Evolutionary conservation across 139 green algal species (phyloP).

Genomic region (Pleodorina starrii): DNA sequence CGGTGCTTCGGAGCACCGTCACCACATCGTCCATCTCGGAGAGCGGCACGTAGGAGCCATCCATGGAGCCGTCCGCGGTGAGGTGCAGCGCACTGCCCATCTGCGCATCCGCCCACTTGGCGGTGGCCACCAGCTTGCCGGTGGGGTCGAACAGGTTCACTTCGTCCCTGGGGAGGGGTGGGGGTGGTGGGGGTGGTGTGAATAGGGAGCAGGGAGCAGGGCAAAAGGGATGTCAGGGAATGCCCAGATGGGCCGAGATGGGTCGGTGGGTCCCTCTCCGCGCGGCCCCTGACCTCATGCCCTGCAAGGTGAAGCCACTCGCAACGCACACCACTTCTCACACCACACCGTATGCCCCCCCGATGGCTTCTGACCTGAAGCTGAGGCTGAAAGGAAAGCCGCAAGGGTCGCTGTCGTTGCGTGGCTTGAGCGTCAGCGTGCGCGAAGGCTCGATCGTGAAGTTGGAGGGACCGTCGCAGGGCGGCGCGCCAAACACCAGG

Average conservation of each 20-base stretch:
- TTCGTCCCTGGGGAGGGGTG: conserved; percentile 48
- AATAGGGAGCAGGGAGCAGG: no score
- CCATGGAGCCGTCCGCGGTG: conserved; percentile 36
- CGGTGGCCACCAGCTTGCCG: conserved; percentile 35
- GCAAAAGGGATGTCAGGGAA: no score
- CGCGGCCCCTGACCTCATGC: no score
- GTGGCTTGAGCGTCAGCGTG: conserved; percentile 50
- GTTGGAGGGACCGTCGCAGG: conserved; percentile 56
- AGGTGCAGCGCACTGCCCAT: conserved; percentile 40
- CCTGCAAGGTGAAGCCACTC: no score
- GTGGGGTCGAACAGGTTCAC: conserved; percentile 57
- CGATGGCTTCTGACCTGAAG: conserved; percentile 54
- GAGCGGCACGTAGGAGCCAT: conserved; percentile 50
- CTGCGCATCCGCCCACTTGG: conserved; percentile 53
- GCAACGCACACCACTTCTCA: no score
- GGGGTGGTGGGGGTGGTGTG: no score
- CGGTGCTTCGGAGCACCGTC: conserved; percentile 60
- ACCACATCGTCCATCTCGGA: conserved; percentile 59
- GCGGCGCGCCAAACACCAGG: conserved; percentile 33
- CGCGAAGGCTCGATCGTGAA: conserved; percentile 56
- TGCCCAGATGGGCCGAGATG: no score
- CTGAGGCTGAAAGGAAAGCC: conserved; percentile 70
- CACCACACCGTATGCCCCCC: no score
- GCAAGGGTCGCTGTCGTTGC: conserved; percentile 60
- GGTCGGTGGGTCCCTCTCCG: no score